A percentile compares a stretch with the other conserved stretches of the same genome.
These are phyloP conservation scores for Monilinia laxa DNA, from an alignment of 2,329 filamentous ascomycete genomes.

Conservation along the genomic window DNA sequence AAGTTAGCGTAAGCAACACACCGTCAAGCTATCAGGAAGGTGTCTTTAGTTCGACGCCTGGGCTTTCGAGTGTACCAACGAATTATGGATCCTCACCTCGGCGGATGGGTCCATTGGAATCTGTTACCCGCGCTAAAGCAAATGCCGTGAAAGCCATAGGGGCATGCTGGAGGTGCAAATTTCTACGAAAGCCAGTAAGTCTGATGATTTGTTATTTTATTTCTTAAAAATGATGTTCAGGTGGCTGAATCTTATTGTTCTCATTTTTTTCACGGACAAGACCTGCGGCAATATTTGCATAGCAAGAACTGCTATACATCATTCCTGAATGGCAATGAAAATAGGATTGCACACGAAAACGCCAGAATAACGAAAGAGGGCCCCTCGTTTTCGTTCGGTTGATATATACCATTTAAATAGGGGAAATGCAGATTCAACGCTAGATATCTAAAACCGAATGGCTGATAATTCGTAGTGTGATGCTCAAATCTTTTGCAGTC, in stretches of 20 bases:
- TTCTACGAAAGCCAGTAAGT: slow-evolving; percentile 27
- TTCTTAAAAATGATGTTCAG: neutral
- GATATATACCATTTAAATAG: neutral
- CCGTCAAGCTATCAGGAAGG: slow-evolving; percentile 20
- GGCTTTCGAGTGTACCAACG: slow-evolving; percentile 13
- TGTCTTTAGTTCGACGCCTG: slow-evolving; percentile 19
- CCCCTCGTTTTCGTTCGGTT: neutral
- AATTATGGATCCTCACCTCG: slow-evolving; percentile 16
- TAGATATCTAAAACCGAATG: neutral
- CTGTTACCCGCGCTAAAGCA: slow-evolving; percentile 22
- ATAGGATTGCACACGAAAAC: neutral
- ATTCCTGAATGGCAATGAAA: neutral
- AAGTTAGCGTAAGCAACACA: slow-evolving; percentile 4
- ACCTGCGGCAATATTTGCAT: rapidly evolving
- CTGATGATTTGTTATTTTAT: neutral
- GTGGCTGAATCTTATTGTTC: neutral
- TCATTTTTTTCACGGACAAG: too few relatives aligned
- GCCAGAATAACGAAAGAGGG: neutral
- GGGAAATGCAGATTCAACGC: too few relatives aligned
- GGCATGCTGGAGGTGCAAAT: slow-evolving; percentile 28
- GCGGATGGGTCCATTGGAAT: slow-evolving; percentile 21
- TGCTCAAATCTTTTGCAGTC: slow-evolving; percentile 22
- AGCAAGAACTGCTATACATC: neutral
- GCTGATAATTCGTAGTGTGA: slow-evolving; percentile 8
- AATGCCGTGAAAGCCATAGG: slow-evolving; percentile 28